Percentiles rank a stretch among this genome's conserved stretches.
Conservation (phyloP, 768 basidiomycete species). For the Lactarius sp. region DNA sequence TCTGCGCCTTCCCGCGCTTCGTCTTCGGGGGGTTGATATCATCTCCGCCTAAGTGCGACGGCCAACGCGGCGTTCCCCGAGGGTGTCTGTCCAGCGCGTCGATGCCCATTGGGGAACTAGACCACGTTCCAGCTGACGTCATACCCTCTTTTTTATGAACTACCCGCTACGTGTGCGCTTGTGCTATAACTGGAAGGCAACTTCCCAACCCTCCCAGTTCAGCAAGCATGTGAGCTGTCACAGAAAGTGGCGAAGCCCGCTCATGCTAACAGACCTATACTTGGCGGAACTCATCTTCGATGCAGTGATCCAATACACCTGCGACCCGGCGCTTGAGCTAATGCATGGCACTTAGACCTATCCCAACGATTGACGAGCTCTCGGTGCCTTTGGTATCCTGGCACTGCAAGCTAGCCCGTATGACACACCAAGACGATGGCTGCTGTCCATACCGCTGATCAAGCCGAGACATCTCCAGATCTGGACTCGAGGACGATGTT, state of each 20-base stretch:
- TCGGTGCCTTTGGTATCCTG: background rate
- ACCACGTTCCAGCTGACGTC: slow-evolving; percentile 24
- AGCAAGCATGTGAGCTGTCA: background rate
- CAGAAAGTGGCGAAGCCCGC: slow-evolving; percentile 2
- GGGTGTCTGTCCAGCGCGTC: background rate
- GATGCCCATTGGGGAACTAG: slow-evolving; percentile 6
- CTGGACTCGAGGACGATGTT: background rate
- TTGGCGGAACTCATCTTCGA: background rate
- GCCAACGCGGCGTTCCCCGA: slow-evolving; percentile 14
- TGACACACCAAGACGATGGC: slow-evolving; percentile 1
- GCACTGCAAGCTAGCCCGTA: background rate
- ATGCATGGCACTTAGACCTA: background rate
- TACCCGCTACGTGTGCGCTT: background rate
- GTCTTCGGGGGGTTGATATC: slow-evolving; percentile 20
- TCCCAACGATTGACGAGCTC: background rate
- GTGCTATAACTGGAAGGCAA: slow-evolving; percentile 5
- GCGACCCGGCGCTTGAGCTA: background rate
- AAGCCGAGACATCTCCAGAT: background rate
- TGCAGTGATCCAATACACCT: background rate
- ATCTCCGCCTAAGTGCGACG: slow-evolving; percentile 21
- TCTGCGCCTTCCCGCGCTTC: slow-evolving; percentile 9
- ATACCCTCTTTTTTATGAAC: background rate
- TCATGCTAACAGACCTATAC: background rate
- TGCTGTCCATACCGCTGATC: slow-evolving; percentile 2
- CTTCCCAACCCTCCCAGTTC: background rate